These are phyloP conservation scores for Paspalum vaginatum DNA, from an alignment of 176 grass and related monocot species.

Conservation along the genomic window DNA sequence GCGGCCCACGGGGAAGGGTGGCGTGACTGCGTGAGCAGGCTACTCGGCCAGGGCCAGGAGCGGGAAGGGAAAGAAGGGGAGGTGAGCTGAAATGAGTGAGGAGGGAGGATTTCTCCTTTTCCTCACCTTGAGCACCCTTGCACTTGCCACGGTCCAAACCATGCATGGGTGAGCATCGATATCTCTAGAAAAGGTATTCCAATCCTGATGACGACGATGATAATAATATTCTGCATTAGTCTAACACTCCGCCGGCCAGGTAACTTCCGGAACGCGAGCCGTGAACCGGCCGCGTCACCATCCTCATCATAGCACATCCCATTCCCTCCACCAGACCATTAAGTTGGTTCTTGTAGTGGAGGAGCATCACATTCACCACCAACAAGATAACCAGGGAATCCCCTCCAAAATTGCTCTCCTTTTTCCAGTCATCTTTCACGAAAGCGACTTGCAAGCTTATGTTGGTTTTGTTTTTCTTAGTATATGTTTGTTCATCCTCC, in stretches of 20 bases:
- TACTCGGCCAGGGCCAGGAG: too few relatives aligned
- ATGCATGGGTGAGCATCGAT: not conserved
- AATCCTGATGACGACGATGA: not conserved
- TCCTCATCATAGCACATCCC: conserved; percentile 30
- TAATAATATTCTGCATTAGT: too few relatives aligned
- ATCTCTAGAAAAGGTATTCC: conserved; percentile 30
- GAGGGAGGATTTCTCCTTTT: too few relatives aligned
- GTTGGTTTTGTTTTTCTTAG: not conserved
- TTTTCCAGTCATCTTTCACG: not conserved
- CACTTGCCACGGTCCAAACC: not conserved
- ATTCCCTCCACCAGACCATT: not conserved
- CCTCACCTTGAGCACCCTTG: not conserved
- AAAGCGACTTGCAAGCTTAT: not conserved
- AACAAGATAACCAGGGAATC: conserved; percentile 39
- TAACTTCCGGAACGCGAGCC: not conserved
- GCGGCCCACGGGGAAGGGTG: too few relatives aligned
- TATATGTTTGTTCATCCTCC: not conserved
- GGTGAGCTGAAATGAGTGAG: too few relatives aligned
- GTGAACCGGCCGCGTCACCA: not conserved
- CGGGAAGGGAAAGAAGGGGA: too few relatives aligned
- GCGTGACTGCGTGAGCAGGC: too few relatives aligned
- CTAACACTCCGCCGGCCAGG: not conserved
- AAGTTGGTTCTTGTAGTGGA: conserved; percentile 49
- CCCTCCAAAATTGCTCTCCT: conserved; percentile 8
- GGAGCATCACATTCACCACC: conserved; percentile 24